A percentile compares a stretch with the other conserved stretches of the same genome.
These are phyloP conservation scores for Chrysanthemum makinoi DNA, from an alignment of 129 eudicot species.

Conservation along the genomic window DNA sequence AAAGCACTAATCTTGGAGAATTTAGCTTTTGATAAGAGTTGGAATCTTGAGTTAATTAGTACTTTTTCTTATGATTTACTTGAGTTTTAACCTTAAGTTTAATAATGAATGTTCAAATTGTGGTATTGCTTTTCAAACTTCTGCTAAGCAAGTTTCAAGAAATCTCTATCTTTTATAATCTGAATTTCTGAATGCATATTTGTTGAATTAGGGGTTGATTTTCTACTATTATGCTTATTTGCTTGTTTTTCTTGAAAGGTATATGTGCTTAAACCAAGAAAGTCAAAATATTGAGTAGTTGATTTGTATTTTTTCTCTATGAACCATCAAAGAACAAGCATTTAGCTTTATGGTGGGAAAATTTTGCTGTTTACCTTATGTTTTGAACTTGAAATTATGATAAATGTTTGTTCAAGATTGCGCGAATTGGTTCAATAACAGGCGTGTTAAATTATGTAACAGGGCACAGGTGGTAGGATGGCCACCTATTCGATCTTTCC, in stretches of 20 bases:
- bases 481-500: slow-evolving; percentile 95
- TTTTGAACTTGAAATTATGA: not conserved
- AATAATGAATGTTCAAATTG: too few relatives aligned
- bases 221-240: too few relatives aligned
- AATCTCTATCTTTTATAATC: too few relatives aligned
- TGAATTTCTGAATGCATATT: too few relatives aligned
- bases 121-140: too few relatives aligned
- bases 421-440: slow-evolving; percentile 16
- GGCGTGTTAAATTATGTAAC: slow-evolving; percentile 19
- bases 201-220: too few relatives aligned
- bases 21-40: not conserved
- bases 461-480: slow-evolving; percentile 98
- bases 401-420: slow-evolving; percentile 8
- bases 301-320: slow-evolving; percentile 1
- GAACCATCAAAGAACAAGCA: not conserved
- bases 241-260: slow-evolving; percentile 3
- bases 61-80: too few relatives aligned
- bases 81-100: too few relatives aligned
- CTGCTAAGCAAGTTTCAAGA: too few relatives aligned
- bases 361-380: slow-evolving; percentile 1
- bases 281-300: not conserved
- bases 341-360: not conserved
- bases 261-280: not conserved
- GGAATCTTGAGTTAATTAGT: not conserved
- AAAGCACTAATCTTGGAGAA: not conserved